These are phyloP conservation scores for Carex parvula DNA, from an alignment of 176 grass and related monocot species.

Conservation along the genomic window DNA sequence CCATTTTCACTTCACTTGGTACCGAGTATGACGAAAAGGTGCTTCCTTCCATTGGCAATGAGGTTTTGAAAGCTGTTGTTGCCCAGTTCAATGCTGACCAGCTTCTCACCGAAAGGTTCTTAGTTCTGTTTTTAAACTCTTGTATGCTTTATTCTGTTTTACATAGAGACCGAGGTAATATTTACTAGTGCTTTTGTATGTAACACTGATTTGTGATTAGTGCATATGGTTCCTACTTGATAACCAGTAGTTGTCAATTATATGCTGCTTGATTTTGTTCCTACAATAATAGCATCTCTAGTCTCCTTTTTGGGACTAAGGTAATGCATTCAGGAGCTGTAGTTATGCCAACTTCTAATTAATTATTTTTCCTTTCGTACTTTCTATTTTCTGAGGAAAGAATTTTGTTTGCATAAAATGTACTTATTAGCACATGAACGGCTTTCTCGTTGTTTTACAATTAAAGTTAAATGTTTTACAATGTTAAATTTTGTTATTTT, in stretches of 20 bases:
- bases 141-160: not conserved
- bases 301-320: not conserved
- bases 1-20: slow-evolving; percentile 99
- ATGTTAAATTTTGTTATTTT: not conserved
- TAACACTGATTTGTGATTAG: not conserved
- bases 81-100: slow-evolving; percentile 99
- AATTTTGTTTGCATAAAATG: not conserved
- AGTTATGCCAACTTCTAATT: not conserved
- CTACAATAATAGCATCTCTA: not conserved
- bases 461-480: not conserved
- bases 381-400: not conserved
- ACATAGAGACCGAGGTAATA: not conserved
- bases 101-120: slow-evolving; percentile 71
- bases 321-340: not conserved
- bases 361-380: not conserved
- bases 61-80: slow-evolving; percentile 98
- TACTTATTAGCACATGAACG: not conserved
- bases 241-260: not conserved
- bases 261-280: not conserved
- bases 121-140: not conserved
- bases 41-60: slow-evolving; percentile 96
- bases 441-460: not conserved
- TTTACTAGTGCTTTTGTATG: not conserved
- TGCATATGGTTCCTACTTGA: not conserved
- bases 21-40: slow-evolving; percentile 99